Evolutionary conservation across 2,329 filamentous ascomycete genomes (phyloP).

Genomic region (Xylariaceae sp.): DNA sequence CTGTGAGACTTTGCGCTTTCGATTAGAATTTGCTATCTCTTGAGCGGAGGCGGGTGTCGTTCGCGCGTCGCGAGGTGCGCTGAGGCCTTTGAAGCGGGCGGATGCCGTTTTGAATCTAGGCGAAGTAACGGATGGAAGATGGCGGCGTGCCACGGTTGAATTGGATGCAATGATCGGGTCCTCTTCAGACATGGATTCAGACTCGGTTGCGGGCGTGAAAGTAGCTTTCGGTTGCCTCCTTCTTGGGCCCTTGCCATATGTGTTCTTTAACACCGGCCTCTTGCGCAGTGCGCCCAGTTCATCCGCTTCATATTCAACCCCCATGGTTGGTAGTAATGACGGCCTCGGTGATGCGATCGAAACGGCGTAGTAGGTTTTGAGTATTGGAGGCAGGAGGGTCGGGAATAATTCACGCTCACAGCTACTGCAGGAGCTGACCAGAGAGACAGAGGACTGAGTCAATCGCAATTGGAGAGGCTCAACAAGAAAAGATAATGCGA

Average conservation of each 20-base stretch:
- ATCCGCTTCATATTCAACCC: slow-evolving; percentile 23
- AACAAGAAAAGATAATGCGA: not conserved
- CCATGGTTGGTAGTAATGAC: slow-evolving; percentile 23
- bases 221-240: slow-evolving; percentile 28
- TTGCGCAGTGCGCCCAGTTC: slow-evolving; percentile 29
- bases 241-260: slow-evolving; percentile 29
- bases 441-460: not conserved
- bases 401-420: slow-evolving; percentile 25
- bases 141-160: slow-evolving; percentile 20
- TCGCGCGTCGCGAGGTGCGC: slow-evolving; percentile 13
- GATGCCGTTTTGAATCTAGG: slow-evolving; percentile 20
- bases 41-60: slow-evolving; percentile 10
- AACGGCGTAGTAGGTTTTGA: not conserved
- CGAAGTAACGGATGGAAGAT: slow-evolving; percentile 20
- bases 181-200: slow-evolving; percentile 31
- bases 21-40: slow-evolving; percentile 20
- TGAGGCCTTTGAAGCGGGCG: slow-evolving; percentile 12
- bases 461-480: slow-evolving; percentile 5
- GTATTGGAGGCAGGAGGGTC: slow-evolving; percentile 1
- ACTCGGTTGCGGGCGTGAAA: slow-evolving; percentile 25
- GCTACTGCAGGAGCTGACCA: slow-evolving; percentile 5
- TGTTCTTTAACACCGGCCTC: slow-evolving; percentile 25
- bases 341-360: slow-evolving; percentile 3
- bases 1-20: slow-evolving; percentile 33
- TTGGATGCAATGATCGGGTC: slow-evolving; percentile 25